These are phyloP conservation scores for Colletotrichum cordylinicola DNA, from an alignment of 2,329 filamentous ascomycete species.

Conservation along the genomic window DNA sequence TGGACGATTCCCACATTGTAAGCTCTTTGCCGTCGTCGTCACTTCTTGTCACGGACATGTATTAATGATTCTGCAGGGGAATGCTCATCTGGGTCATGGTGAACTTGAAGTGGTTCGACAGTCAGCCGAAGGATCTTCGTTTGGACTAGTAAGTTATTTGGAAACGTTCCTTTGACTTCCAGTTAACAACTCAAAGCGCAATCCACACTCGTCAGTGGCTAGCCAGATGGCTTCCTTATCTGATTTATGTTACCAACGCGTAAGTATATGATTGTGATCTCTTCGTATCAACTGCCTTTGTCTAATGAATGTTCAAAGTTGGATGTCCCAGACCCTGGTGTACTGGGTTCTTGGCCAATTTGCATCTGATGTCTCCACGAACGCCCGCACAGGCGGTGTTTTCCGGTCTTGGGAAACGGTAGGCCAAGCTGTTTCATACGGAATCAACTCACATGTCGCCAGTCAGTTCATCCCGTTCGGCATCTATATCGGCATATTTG, in stretches of 20 bases:
- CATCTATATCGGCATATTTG: neutral
- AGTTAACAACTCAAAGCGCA: neutral
- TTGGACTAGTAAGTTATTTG: neutral
- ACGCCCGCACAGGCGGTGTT: neutral
- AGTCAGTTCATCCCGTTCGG: neutral
- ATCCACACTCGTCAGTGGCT: neutral
- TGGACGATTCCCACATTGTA: neutral
- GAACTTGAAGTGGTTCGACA: neutral
- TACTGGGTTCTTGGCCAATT: neutral
- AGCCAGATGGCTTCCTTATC: neutral
- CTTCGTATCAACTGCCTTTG: neutral
- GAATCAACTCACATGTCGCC: neutral
- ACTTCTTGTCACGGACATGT: neutral
- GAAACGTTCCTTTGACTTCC: fast-evolving
- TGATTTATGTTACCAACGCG: neutral
- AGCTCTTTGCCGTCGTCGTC: neutral
- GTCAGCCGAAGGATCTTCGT: neutral
- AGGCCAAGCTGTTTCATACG: neutral
- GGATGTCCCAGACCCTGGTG: neutral
- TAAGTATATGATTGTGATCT: neutral
- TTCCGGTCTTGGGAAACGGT: neutral
- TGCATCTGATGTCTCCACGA: neutral
- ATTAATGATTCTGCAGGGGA: neutral
- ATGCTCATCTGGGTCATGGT: neutral
- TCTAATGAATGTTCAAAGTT: neutral